Conservation (phyloP, 208 protist genomes). For the Acanthamoeba royreba region DNA sequence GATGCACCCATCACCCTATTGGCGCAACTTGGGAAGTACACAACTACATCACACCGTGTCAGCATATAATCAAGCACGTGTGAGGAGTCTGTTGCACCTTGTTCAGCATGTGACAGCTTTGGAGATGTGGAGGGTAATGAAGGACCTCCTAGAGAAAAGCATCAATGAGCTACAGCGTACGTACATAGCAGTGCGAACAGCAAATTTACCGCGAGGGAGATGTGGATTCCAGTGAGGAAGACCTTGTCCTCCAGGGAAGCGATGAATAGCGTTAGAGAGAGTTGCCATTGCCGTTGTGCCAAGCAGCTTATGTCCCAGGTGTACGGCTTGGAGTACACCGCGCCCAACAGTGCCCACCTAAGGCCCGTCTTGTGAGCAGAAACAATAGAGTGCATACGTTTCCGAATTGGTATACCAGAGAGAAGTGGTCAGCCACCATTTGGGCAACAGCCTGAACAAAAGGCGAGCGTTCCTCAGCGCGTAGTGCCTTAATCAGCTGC, state of each 20-base stretch:
- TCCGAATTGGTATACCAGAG: too few relatives aligned
- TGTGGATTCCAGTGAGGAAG: neutral
- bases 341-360: neutral
- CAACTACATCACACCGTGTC: neutral
- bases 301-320: neutral
- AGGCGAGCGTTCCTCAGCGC: neutral
- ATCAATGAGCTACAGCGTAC: too few relatives aligned
- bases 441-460: neutral
- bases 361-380: too few relatives aligned
- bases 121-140: too few relatives aligned
- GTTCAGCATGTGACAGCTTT: too few relatives aligned
- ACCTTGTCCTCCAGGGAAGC: neutral
- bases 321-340: neutral
- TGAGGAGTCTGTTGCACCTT: too few relatives aligned
- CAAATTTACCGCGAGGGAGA: neutral
- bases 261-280: neutral
- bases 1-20: neutral
- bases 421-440: slow-evolving; percentile 48
- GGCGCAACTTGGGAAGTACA: neutral
- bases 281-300: neutral
- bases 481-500: slow-evolving; percentile 56
- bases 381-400: too few relatives aligned
- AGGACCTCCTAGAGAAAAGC: too few relatives aligned
- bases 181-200: too few relatives aligned
- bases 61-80: neutral